phyloP scores from a whole-genome alignment of 306 rosid genomes.

The Alnus rubra region DNA sequence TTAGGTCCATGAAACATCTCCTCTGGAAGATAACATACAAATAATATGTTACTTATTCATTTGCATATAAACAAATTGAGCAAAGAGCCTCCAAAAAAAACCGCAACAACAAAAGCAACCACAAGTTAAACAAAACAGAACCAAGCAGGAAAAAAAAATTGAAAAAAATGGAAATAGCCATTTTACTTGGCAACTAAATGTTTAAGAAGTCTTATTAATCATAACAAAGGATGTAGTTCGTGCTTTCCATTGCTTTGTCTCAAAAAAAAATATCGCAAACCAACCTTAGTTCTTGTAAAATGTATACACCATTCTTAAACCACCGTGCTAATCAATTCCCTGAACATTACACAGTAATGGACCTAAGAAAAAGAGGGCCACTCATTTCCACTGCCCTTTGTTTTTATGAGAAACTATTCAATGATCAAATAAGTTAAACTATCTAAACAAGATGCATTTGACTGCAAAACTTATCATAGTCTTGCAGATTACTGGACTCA shows the following conservation, averaged over 20 bases:
- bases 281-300: neutral
- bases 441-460: neutral
- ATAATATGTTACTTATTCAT: slow-evolving; percentile 10
- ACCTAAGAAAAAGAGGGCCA: neutral
- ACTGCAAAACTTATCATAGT: neutral
- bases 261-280: neutral
- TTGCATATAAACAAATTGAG: slow-evolving; percentile 15
- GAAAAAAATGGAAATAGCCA: neutral
- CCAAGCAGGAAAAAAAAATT: neutral
- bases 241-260: neutral
- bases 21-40: slow-evolving; percentile 12
- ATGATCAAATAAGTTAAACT: neutral
- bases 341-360: slow-evolving; percentile 2
- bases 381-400: neutral
- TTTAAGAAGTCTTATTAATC: neutral
- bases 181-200: neutral
- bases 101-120: neutral
- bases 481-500: neutral
- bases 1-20: slow-evolving; percentile 1
- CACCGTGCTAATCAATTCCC: neutral
- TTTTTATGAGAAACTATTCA: neutral
- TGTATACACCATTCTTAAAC: neutral
- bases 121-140: neutral
- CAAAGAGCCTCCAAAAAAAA: slow-evolving; percentile 12
- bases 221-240: slow-evolving; percentile 13